phyloP scores from a whole-genome alignment of 805 yeast genomes.

The Candida ortonii region DNA sequence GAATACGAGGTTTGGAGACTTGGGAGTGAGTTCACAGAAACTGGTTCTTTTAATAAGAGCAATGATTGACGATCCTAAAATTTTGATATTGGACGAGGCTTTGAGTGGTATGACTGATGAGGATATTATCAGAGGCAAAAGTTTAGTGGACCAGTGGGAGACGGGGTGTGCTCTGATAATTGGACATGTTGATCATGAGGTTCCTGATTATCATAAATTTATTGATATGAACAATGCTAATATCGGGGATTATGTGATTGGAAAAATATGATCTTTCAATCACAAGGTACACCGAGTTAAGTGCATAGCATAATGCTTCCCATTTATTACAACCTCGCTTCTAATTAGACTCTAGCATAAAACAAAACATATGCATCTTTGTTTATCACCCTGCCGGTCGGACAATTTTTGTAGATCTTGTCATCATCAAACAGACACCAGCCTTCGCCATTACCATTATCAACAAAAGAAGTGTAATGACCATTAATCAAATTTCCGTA shows the following conservation, averaged over 20 bases:
- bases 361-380: conserved; percentile 81
- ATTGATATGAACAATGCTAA: conserved; percentile 36
- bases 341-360: conserved; percentile 52
- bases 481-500: conserved; percentile 81
- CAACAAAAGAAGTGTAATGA: conserved; percentile 81
- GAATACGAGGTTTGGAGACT: conserved; percentile 46
- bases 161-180: conserved; percentile 70
- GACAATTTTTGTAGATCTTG: conserved; percentile 52
- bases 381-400: conserved; percentile 54
- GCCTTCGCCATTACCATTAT: conserved; percentile 54
- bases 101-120: conserved; percentile 83
- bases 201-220: conserved; percentile 64
- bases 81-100: conserved; percentile 87
- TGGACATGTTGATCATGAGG: conserved; percentile 80
- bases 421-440: conserved; percentile 89
- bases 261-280: conserved; percentile 20
- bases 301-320: neutral
- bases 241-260: conserved; percentile 31
- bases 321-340: too few species aligned
- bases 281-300: neutral
- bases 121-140: conserved; percentile 53
- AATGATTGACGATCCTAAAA: conserved; percentile 69
- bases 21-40: conserved; percentile 74
- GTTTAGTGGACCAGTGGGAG: conserved; percentile 48
- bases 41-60: conserved; percentile 73